A percentile compares a stretch with the other conserved stretches of the same genome.
These are phyloP conservation scores for Alnus rubra DNA, from an alignment of 306 rosid species.

Conservation along the genomic window DNA sequence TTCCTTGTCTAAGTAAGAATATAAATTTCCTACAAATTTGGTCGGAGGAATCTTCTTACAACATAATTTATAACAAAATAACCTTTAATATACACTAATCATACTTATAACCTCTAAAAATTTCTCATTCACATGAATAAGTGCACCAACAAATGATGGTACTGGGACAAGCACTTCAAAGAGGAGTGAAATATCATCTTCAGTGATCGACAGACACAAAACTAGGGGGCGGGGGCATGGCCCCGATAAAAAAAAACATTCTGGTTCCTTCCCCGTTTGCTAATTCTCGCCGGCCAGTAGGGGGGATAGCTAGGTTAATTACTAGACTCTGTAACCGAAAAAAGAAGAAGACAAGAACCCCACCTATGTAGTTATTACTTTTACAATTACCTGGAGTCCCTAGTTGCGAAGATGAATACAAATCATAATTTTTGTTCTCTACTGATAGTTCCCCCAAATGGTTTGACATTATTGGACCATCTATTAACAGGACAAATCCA, in stretches of 20 bases:
- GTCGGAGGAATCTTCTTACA: no score
- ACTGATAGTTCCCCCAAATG: slow-evolving; percentile 15
- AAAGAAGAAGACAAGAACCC: not conserved
- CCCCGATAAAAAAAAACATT: no score
- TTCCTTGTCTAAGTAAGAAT: no score
- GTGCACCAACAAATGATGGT: no score
- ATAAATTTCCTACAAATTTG: no score
- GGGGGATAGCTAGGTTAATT: not conserved
- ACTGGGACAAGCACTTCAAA: no score
- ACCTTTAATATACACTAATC: not conserved
- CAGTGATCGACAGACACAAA: no score
- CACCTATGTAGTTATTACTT: not conserved
- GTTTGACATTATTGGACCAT: slow-evolving; percentile 39
- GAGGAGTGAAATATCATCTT: no score
- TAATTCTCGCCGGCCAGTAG: no score
- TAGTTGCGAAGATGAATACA: slow-evolving; percentile 25
- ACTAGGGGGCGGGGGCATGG: no score
- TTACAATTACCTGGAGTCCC: not conserved
- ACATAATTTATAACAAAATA: no score
- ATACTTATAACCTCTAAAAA: not conserved
- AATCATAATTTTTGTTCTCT: slow-evolving; percentile 23
- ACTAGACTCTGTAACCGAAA: not conserved
- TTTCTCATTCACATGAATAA: not conserved
- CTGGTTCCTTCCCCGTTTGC: no score
- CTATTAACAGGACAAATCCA: slow-evolving; percentile 46